These are phyloP conservation scores for Dendrothele bispora DNA, from an alignment of 768 basidiomycete genomes.

Conservation along the genomic window DNA sequence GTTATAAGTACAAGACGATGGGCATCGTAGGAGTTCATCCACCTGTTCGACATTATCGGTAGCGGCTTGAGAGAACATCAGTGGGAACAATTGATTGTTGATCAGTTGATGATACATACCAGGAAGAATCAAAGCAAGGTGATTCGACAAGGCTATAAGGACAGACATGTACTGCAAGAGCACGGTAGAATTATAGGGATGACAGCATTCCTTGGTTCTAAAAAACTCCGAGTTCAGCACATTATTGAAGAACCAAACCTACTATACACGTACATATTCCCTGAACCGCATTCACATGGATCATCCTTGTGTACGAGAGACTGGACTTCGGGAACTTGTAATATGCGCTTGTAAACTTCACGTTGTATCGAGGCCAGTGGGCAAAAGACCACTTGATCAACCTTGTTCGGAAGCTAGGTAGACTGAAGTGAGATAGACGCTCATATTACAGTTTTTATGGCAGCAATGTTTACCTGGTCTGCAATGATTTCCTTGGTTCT, in stretches of 20 bases:
- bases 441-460: constrained; percentile 1
- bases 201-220: constrained; percentile 45
- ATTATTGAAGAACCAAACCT: background rate
- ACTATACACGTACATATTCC: constrained; percentile 44
- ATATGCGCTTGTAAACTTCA: constrained; percentile 68
- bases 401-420: constrained; percentile 78
- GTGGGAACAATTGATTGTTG: background rate
- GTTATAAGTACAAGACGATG: background rate
- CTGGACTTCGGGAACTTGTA: constrained; percentile 65
- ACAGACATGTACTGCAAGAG: constrained; percentile 57
- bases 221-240: background rate
- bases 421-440: background rate
- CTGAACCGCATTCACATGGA: constrained; percentile 68
- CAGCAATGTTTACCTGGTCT: constrained; percentile 45
- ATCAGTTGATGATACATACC: constrained; percentile 37
- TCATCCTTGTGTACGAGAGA: constrained; percentile 73
- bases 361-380: constrained; percentile 76
- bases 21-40: no score
- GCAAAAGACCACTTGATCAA: constrained; percentile 92
- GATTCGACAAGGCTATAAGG: constrained; percentile 88
- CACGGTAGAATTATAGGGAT: constrained; percentile 53
- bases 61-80: constrained; percentile 44
- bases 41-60: constrained; percentile 73
- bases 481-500: constrained; percentile 80
- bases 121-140: constrained; percentile 83